Evolutionary conservation across 495 filamentous ascomycete genomes (phyloP).

Genomic region (Daldinia loculata): DNA sequence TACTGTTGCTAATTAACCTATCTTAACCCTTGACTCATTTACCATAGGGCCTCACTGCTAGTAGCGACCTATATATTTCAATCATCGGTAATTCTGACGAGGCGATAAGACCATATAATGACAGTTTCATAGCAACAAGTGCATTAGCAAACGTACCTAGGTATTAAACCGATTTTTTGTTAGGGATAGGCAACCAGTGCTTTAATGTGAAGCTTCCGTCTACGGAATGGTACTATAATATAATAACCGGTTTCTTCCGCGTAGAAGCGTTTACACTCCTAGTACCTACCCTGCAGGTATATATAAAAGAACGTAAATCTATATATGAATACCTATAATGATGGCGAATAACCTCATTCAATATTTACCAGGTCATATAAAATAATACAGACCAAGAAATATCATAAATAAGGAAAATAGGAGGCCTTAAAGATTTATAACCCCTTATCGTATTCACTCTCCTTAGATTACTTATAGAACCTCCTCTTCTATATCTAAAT

Average conservation of each 20-base stretch:
- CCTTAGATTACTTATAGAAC: neutral
- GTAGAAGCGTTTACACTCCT: no score
- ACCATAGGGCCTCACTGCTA: no score
- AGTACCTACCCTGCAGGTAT: neutral
- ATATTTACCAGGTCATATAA: no score
- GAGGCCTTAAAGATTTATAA: neutral
- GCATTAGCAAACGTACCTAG: neutral
- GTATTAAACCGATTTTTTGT: neutral
- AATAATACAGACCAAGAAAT: no score
- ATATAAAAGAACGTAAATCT: neutral
- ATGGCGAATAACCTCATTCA: neutral
- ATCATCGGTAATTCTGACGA: neutral
- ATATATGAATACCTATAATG: neutral
- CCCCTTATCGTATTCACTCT: neutral
- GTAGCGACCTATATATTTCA: no score
- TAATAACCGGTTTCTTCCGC: neutral
- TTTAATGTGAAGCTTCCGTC: neutral
- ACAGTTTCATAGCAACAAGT: neutral
- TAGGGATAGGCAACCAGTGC: neutral
- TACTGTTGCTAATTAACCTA: no score
- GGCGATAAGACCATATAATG: neutral
- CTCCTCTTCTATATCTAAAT: neutral
- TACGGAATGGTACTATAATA: neutral
- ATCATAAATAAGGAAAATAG: neutral
- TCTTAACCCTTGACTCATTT: no score